phyloP scores from a whole-genome alignment of 257 asterid species.

The Solanum megistacrolobum region DNA sequence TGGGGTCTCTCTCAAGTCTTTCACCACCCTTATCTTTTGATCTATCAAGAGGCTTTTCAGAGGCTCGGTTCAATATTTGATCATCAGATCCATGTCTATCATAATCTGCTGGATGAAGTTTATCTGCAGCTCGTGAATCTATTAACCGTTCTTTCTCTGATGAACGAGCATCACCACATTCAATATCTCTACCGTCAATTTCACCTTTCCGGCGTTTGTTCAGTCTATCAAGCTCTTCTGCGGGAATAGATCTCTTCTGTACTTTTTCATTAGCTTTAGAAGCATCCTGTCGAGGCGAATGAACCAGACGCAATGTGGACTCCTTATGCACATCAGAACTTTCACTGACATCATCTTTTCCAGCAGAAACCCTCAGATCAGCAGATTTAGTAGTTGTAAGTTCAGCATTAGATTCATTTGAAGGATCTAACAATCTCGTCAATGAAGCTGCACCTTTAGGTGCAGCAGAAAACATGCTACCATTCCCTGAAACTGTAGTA shows the following conservation, averaged over 20 bases:
- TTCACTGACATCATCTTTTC: constrained; percentile 61
- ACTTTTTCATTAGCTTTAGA: constrained; percentile 55
- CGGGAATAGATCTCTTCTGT: constrained; percentile 76
- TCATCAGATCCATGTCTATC: constrained; percentile 63
- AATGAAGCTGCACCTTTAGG: constrained; percentile 41
- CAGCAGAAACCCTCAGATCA: constrained; percentile 43
- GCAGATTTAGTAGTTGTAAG: constrained; percentile 29
- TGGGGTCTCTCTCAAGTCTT: constrained; percentile 73
- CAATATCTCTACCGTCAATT: constrained; percentile 56
- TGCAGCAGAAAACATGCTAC: constrained; percentile 22
- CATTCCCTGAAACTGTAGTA: constrained; percentile 47
- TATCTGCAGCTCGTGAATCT: constrained; percentile 47
- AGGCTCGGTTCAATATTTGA: constrained; percentile 33
- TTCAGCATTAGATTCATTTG: constrained; percentile 47
- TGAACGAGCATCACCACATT: constrained; percentile 47
- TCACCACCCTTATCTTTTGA: constrained; percentile 74
- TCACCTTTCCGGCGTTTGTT: constrained; percentile 90
- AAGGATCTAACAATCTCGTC: constrained; percentile 39
- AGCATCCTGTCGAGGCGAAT: constrained; percentile 74
- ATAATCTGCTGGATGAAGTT: constrained; percentile 31
- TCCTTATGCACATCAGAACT: constrained; percentile 44
- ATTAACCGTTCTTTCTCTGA: constrained; percentile 65
- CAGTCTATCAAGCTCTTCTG: constrained; percentile 72
- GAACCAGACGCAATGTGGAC: constrained; percentile 43
- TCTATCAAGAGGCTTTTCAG: constrained; percentile 58